A percentile compares a stretch with the other conserved stretches of the same genome.
phyloP scores from a whole-genome alignment of 2,329 filamentous ascomycete genomes.

The Trichophyton equinum region DNA sequence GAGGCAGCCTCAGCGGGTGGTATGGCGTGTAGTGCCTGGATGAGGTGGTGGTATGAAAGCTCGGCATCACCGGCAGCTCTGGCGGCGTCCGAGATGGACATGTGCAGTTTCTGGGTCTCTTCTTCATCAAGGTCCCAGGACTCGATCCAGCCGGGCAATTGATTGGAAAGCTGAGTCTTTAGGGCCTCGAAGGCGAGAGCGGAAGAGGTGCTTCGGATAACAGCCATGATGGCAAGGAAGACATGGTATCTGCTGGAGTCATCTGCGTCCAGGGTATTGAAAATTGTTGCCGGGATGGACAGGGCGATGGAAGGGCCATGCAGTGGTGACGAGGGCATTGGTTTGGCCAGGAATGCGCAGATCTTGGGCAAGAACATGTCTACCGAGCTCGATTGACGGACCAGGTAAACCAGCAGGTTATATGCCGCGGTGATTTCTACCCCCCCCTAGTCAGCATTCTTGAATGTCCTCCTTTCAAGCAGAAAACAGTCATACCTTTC shows the following conservation, averaged over 20 bases:
- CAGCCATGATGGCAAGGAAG: slow-evolving; percentile 73
- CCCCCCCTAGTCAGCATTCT: slow-evolving; percentile 5
- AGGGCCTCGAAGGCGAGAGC: slow-evolving; percentile 70
- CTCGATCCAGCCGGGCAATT: slow-evolving; percentile 68
- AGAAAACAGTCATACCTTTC: slow-evolving; percentile 46
- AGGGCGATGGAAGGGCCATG: slow-evolving; percentile 79
- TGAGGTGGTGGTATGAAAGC: slow-evolving; percentile 60
- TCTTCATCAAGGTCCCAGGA: slow-evolving; percentile 74
- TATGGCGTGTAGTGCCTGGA: slow-evolving; percentile 66
- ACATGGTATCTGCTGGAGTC: slow-evolving; percentile 80
- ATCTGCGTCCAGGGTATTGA: slow-evolving; percentile 74
- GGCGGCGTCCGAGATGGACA: slow-evolving; percentile 70
- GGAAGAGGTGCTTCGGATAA: slow-evolving; percentile 60
- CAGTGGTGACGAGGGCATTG: slow-evolving; percentile 70
- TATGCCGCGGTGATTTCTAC: slow-evolving; percentile 86
- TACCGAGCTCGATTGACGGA: slow-evolving; percentile 71
- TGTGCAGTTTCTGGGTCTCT: slow-evolving; percentile 71
- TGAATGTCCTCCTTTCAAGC: too few species aligned
- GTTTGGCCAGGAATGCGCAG: slow-evolving; percentile 79
- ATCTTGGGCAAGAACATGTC: slow-evolving; percentile 77
- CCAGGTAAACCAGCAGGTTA: slow-evolving; percentile 90
- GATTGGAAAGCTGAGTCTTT: slow-evolving; percentile 62
- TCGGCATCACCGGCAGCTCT: slow-evolving; percentile 63
- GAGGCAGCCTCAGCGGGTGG: slow-evolving; percentile 45
- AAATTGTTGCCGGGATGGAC: slow-evolving; percentile 83